Evolutionary conservation across 2,329 filamentous ascomycete species (phyloP).

Genomic region (Talaromyces sp.): DNA sequence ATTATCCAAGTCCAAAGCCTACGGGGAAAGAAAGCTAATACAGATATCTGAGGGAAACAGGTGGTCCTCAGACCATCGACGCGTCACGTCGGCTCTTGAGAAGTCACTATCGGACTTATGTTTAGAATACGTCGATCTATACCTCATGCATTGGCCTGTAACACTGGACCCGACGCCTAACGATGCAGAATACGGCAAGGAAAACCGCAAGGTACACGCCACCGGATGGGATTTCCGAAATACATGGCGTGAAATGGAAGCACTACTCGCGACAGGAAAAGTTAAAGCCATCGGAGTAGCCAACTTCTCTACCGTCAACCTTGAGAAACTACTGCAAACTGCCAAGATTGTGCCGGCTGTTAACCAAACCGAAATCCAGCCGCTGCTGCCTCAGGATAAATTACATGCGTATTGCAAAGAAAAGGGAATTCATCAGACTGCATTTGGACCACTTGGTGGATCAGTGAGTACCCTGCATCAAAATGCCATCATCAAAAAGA

Average conservation of each 20-base stretch:
- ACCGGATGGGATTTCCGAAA: constrained; percentile 1
- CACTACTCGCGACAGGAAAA: constrained; percentile 13
- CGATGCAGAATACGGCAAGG: constrained; percentile 42
- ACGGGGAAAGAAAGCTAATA: not conserved
- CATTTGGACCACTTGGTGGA: constrained; percentile 49
- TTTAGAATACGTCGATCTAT: constrained; percentile 9
- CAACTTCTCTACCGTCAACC: constrained; percentile 26
- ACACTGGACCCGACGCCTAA: constrained; percentile 22
- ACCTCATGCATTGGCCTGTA: constrained; percentile 19
- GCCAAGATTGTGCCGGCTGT: constrained; percentile 23
- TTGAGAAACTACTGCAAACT: constrained; percentile 20
- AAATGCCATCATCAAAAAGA: constrained; percentile 44
- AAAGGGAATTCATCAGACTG: constrained; percentile 31
- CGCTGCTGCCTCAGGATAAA: constrained; percentile 26
- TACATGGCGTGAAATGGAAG: constrained; percentile 9
- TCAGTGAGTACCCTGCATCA: constrained; percentile 64
- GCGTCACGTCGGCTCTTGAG: constrained; percentile 16
- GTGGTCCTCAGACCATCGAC: constrained; percentile 25
- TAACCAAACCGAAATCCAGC: constrained; percentile 30
- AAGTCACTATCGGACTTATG: constrained; percentile 20
- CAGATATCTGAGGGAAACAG: constrained; percentile 10
- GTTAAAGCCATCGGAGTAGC: constrained; percentile 25
- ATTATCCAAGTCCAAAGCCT: not conserved
- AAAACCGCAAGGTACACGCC: constrained; percentile 38
- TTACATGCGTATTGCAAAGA: constrained; percentile 25